Percentiles rank a stretch among this genome's conserved stretches.
Evolutionary conservation across 2,329 filamentous ascomycete species (phyloP).

Genomic region (Aspergillus nomiae): DNA sequence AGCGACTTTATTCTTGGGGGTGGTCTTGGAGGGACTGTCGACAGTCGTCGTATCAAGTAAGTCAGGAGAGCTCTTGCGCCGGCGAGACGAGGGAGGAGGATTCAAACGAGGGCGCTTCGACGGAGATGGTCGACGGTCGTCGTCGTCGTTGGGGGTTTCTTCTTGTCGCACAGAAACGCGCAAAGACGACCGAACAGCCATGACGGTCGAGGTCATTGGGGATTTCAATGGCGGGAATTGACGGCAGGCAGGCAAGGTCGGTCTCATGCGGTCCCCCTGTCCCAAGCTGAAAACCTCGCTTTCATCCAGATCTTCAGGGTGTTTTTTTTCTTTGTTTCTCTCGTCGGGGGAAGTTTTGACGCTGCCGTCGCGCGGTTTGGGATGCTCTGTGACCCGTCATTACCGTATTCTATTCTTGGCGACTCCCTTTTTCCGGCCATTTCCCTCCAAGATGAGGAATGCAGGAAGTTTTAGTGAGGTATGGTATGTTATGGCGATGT

Average conservation of each 20-base stretch:
- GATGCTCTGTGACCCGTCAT: constrained; percentile 4
- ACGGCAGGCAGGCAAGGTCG: neutral
- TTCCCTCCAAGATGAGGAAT: neutral
- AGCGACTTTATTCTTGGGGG: neutral
- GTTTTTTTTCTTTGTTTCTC: constrained; percentile 2
- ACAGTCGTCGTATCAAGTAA: constrained; percentile 32
- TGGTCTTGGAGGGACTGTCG: constrained; percentile 14
- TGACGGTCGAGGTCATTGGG: constrained; percentile 24
- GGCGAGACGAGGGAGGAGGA: constrained; percentile 15
- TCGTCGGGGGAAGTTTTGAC: neutral
- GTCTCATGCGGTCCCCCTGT: neutral
- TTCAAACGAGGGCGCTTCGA: constrained; percentile 31
- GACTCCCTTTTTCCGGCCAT: neutral
- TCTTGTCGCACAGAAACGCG: constrained; percentile 37
- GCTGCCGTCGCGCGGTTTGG: neutral
- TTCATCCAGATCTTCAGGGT: neutral
- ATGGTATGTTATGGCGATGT: neutral
- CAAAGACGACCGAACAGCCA: constrained; percentile 37
- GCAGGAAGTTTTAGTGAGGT: neutral
- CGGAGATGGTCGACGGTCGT: constrained; percentile 20
- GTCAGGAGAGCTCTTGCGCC: constrained; percentile 37
- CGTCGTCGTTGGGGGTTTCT: constrained; percentile 17
- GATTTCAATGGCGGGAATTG: constrained; percentile 5
- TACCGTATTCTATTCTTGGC: constrained; percentile 3
- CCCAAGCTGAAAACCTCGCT: neutral